Evolutionary conservation across 1,284 basidiomycete species (phyloP), one percentile per base, ranked within the genome.

Genomic region (Volvariella surrecta): DNA sequence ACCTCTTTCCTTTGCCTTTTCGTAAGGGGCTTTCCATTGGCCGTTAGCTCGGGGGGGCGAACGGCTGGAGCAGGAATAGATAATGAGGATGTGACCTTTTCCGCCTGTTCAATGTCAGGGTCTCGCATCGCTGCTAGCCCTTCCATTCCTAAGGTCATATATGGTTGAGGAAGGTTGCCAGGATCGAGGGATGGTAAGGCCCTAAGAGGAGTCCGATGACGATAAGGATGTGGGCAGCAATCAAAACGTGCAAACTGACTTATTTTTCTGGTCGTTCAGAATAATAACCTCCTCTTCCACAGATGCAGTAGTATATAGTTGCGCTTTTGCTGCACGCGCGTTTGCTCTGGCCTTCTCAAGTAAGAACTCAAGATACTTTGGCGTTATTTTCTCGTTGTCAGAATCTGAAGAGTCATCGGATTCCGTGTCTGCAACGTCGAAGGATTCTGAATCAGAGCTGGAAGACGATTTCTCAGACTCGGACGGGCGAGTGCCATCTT

Each of bases 1-100:
- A 87, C 86, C 52, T 74, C 76, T 62, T 81, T 88, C 61, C 67
- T 72, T 58, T 86, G 70, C 52, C 70, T 81, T 56, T 75, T 86
- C 15, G 81, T 87, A 30, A 84, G 53, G 7, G 69, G 68, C 54
- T 77, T 79, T 40, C 79, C 79, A 11, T 71, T 65, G 47, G 72
- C 75, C 32, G 68, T 68, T 6, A 79, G 61, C 48, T 81, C 77
- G 16, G 77, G 74, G 7, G 79, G 75, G 17, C 68, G 68, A 20
- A 67, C 55, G 19, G 81, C 78, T 1, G 76, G 73, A 32, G 73
- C 68, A 21, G 80, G 79, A 1, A 62, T 60, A 16, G 61, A 58
- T 16, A 58, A 60, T 9, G 67, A 67, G 7, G 72, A 66, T 15
- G 73, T 62, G 3, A 68, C 67, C 43, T 63, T 62, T 54, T 76